Percentiles rank a stretch among this genome's conserved stretches.
Conservation (phyloP, 2,329 filamentous ascomycete species). For the Paraphaeosphaeria sporulosa region DNA sequence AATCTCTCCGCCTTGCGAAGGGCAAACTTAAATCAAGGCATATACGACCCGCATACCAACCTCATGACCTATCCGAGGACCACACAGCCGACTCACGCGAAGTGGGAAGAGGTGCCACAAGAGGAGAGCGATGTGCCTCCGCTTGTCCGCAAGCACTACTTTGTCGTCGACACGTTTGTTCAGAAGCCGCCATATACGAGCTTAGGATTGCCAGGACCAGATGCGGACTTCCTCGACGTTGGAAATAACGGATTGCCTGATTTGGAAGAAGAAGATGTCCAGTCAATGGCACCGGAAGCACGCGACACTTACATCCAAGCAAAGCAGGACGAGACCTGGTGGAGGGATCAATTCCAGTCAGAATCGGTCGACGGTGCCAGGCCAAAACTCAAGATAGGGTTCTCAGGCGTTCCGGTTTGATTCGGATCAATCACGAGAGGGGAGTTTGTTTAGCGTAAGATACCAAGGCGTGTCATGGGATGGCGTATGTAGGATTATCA, state of each 20-base stretch:
- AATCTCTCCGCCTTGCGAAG: constrained; percentile 73
- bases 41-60: constrained; percentile 96
- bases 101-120: constrained; percentile 76
- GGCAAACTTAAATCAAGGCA: constrained; percentile 70
- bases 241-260: constrained; percentile 66
- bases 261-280: constrained; percentile 70
- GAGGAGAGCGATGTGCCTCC: constrained; percentile 57
- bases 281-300: constrained; percentile 74
- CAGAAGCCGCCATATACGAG: constrained; percentile 66
- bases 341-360: constrained; percentile 77
- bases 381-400: constrained; percentile 56
- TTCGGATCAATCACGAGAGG: neutral
- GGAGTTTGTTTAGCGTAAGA: constrained; percentile 16
- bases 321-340: constrained; percentile 69
- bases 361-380: constrained; percentile 67
- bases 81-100: constrained; percentile 88
- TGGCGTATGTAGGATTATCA: constrained; percentile 11
- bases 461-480: constrained; percentile 17
- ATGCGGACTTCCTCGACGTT: constrained; percentile 59
- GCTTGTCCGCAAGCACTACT: constrained; percentile 67
- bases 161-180: constrained; percentile 68
- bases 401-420: constrained; percentile 59
- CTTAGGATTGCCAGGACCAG: constrained; percentile 66
- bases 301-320: constrained; percentile 75
- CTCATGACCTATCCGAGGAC: constrained; percentile 83